Evolutionary conservation across 176 grass and related monocot species (phyloP).

Genomic region (Rhynchospora pubera): DNA sequence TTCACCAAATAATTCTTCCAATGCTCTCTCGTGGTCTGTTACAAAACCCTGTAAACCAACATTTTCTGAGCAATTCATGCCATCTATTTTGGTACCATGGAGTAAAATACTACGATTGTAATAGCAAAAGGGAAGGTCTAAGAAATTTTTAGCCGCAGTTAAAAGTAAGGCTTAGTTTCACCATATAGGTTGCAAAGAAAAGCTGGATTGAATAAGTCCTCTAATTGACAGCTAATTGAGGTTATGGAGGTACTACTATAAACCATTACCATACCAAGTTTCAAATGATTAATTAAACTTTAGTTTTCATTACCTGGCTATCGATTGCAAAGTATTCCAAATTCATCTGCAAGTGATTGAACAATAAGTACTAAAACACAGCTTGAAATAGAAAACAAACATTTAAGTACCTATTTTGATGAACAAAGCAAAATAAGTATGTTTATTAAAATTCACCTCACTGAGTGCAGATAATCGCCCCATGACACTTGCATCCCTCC

Average conservation of each 20-base stretch:
- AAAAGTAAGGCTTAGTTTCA: conserved; percentile 10
- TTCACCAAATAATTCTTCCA: conserved; percentile 88
- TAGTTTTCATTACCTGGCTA: conserved; percentile 49
- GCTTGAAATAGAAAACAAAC: conserved; percentile 3
- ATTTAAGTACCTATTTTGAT: not conserved
- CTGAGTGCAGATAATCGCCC: conserved; percentile 59
- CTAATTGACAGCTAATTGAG: not conserved
- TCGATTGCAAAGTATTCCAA: conserved; percentile 86
- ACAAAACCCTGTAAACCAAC: conserved; percentile 49
- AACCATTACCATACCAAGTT: not conserved
- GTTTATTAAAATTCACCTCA: conserved; percentile 42
- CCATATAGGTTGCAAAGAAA: not conserved
- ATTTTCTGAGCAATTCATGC: not conserved
- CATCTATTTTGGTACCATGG: not conserved
- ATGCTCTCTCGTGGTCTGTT: conserved; percentile 76
- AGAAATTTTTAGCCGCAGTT: not conserved
- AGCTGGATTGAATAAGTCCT: not conserved
- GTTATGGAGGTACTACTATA: not conserved
- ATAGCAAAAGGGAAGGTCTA: not conserved
- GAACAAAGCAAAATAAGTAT: conserved; percentile 14
- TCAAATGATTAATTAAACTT: not conserved
- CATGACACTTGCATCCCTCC: conserved; percentile 51
- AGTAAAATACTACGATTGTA: not conserved
- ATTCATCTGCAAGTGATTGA: conserved; percentile 61
- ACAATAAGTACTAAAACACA: conserved; percentile 19